Conservation (phyloP, 371 early-diverging fungal genomes). For the Mucor irregularis region DNA sequence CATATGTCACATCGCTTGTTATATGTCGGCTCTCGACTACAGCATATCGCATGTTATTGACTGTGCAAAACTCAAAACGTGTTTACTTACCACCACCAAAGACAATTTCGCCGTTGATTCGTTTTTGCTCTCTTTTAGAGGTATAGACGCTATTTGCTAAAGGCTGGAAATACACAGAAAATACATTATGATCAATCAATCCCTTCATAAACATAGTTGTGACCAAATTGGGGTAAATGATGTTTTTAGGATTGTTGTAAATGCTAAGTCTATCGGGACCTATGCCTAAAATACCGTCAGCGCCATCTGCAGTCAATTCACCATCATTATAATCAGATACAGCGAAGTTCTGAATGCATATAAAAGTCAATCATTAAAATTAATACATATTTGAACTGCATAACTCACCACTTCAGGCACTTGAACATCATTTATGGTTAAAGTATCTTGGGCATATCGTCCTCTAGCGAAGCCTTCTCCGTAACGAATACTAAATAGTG, state of each 20-base stretch:
- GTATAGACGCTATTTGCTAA: neutral
- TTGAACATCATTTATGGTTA: slow-evolving; percentile 24
- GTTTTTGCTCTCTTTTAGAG: slow-evolving; percentile 5
- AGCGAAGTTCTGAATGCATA: slow-evolving; percentile 33
- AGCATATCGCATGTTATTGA: neutral
- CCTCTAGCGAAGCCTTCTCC: slow-evolving; percentile 46
- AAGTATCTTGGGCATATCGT: slow-evolving; percentile 39
- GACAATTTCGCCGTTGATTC: slow-evolving; percentile 41
- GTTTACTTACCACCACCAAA: slow-evolving; percentile 48
- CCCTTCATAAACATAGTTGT: slow-evolving; percentile 33
- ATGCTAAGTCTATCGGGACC: slow-evolving; percentile 39
- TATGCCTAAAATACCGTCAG: slow-evolving; percentile 48
- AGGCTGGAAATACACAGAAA: slow-evolving; percentile 45
- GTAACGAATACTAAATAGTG: slow-evolving; percentile 37
- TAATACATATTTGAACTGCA: neutral
- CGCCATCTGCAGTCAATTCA: slow-evolving; percentile 38
- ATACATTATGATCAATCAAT: slow-evolving; percentile 33
- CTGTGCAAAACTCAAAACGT: too few relatives aligned
- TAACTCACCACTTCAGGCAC: slow-evolving; percentile 31
- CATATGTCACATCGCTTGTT: slow-evolving; percentile 27
- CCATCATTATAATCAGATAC: slow-evolving; percentile 48
- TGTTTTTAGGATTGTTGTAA: slow-evolving; percentile 34
- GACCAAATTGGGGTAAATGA: slow-evolving; percentile 35
- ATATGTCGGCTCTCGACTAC: slow-evolving; percentile 29
- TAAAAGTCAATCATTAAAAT: neutral